Conservation (phyloP, 1,284 basidiomycete species). For the Malassezia yamatoensis region DNA sequence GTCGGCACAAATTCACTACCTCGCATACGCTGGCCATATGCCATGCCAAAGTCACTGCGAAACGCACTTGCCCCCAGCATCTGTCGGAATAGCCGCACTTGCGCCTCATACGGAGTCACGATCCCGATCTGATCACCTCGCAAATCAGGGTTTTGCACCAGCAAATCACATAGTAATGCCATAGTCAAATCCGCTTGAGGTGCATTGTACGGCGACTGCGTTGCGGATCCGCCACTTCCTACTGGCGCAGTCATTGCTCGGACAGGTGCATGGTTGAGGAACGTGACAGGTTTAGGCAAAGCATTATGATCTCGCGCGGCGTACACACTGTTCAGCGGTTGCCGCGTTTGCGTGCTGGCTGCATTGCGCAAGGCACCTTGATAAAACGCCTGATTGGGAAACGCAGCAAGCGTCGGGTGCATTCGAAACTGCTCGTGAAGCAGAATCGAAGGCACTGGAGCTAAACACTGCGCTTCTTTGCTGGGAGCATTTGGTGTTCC, state of each 20-base stretch:
- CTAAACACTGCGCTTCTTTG: slow-evolving; percentile 52
- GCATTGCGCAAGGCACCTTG: slow-evolving; percentile 61
- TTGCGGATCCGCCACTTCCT: neutral
- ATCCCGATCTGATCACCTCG: slow-evolving; percentile 37
- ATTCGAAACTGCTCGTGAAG: slow-evolving; percentile 86
- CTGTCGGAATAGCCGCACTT: slow-evolving; percentile 31
- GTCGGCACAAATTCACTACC: neutral
- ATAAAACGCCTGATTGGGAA: slow-evolving; percentile 78
- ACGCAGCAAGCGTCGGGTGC: slow-evolving; percentile 78
- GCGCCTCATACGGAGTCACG: slow-evolving; percentile 41
- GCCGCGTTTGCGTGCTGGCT: slow-evolving; percentile 41
- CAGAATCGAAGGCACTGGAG: slow-evolving; percentile 53
- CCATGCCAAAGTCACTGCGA: neutral
- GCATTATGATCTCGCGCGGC: slow-evolving; percentile 4
- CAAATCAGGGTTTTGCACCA: slow-evolving; percentile 28
- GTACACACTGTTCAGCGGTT: slow-evolving; percentile 26
- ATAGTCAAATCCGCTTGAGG: slow-evolving; percentile 30
- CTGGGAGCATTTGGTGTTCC: slow-evolving; percentile 49
- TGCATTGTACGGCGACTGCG: slow-evolving; percentile 27
- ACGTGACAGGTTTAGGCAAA: slow-evolving; percentile 3
- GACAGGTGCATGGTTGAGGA: slow-evolving; percentile 15
- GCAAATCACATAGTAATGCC: slow-evolving; percentile 44
- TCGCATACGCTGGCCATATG: neutral
- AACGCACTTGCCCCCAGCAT: slow-evolving; percentile 20
- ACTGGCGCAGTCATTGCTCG: neutral